Conservation (phyloP, 257 asterid genomes). For the Plantago major region DNA sequence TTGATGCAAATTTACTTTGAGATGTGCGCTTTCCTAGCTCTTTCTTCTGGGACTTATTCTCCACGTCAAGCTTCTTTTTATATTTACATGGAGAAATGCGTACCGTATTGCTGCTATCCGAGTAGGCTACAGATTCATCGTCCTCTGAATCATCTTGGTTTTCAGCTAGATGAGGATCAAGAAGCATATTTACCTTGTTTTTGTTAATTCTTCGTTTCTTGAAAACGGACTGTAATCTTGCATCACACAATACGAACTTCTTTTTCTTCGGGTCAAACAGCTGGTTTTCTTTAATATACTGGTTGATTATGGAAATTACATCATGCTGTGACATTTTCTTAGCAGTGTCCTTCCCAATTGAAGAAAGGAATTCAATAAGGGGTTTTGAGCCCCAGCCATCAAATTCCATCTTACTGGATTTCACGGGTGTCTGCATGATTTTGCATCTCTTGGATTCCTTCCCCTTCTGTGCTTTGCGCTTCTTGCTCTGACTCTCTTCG, state of each 20-base stretch:
- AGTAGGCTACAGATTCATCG: conserved; percentile 33
- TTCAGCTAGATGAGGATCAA: conserved; percentile 58
- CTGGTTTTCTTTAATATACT: conserved; percentile 46
- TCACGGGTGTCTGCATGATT: conserved; percentile 20
- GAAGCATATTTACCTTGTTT: conserved; percentile 39
- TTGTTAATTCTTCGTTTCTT: conserved; percentile 33
- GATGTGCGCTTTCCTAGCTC: conserved; percentile 22
- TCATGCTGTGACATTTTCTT: conserved; percentile 44
- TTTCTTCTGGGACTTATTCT: conserved; percentile 22
- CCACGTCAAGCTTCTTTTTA: conserved; percentile 28
- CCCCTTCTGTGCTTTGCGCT: conserved; percentile 22
- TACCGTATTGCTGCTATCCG: conserved; percentile 24
- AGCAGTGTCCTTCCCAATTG: conserved; percentile 51
- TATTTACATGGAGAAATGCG: conserved; percentile 23
- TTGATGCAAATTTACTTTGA: conserved; percentile 46
- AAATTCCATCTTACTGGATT: conserved; percentile 42
- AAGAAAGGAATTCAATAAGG: conserved; percentile 58
- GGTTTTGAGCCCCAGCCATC: conserved; percentile 75
- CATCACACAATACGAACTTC: conserved; percentile 53
- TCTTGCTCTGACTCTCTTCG: conserved; percentile 19
- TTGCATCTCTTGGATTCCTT: conserved; percentile 29
- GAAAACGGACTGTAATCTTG: conserved; percentile 42
- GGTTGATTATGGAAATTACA: conserved; percentile 44
- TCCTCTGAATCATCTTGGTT: conserved; percentile 48
- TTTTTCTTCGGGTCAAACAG: conserved; percentile 46